Conservation (phyloP, 176 grass and related monocot species). For the Cymbopogon citratus region DNA sequence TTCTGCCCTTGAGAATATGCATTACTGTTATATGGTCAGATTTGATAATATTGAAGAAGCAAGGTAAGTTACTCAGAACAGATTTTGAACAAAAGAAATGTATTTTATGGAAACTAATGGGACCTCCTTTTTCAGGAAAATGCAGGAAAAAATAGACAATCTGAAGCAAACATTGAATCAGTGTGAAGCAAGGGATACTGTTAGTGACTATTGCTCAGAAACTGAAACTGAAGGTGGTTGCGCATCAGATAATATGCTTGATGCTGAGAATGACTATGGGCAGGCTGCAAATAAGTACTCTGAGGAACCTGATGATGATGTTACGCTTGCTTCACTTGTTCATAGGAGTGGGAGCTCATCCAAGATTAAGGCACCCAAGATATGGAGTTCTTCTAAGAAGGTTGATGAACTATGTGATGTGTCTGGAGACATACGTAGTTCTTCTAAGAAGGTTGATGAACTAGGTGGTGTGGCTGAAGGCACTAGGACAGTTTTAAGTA, state of each 20-base stretch:
- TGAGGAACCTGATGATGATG: constrained; percentile 52
- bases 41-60: constrained; percentile 80
- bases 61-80: constrained; percentile 46
- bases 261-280: constrained; percentile 18
- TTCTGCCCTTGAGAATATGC: constrained; percentile 88
- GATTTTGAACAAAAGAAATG: background rate
- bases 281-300: constrained; percentile 27
- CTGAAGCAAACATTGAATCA: constrained; percentile 61
- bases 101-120: constrained; percentile 3
- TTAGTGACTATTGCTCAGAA: constrained; percentile 81
- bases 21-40: constrained; percentile 88
- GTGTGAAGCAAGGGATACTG: constrained; percentile 31
- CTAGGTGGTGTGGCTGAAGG: constrained; percentile 30
- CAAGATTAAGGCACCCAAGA: constrained; percentile 41
- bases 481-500: constrained; percentile 32
- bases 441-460: constrained; percentile 26
- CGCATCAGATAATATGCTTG: constrained; percentile 35
- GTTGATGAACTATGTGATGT: constrained; percentile 25
- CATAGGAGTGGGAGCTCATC: constrained; percentile 40
- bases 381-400: constrained; percentile 26
- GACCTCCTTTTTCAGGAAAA: constrained; percentile 38
- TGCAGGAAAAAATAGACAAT: constrained; percentile 58
- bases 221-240: constrained; percentile 68
- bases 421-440: constrained; percentile 24
- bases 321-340: constrained; percentile 60